Base-by-base conservation (phyloP, 768 basidiomycete genomes). In the Guyanaporus albipodus region DNA sequence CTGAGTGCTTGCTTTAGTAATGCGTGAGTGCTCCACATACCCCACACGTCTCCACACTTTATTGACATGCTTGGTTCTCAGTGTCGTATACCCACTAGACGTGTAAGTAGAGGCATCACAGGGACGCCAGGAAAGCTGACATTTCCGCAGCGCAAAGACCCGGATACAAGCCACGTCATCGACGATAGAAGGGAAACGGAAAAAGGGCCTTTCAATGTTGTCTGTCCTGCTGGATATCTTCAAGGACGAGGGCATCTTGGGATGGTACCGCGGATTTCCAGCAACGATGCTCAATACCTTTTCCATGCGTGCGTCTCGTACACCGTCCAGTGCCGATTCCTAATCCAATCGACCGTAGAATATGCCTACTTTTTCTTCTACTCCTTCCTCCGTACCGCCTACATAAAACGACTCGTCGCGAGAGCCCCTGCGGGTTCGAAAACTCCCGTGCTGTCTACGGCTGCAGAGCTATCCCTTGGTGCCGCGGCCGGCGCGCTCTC, bases 341-440 rank as follows among this genome's bases (percentile, higher is more conserved):
- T 19, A 31, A 24, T 38, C n/a, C 22, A 26, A 17, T 35, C 21
- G n/a, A 4, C 26, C 24, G 10, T 52, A 96, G 94, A 96, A 81
- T 97, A 94, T 62, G 95, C 96, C 21, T 99, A 99, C 72, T 99
- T 99, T 77, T 98, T 95, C 77, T 98, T 96, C 73, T 97, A 98
- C 66, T 88, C 93, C 18, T 75, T 92, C 66, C 87, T 98, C 21
- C 81, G 96, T 54, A 81, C 76, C 18, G 77, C 87, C 5, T 93
- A 93, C 68, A 79, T 87, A 57, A 84, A 80, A 59, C 79, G 89
- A 15, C 68, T 91, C 38, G 69, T 76, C 10, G 69, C 74, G 17
- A 79, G 74, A 44, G 73, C 81, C 2, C 79, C 84, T 0, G 58
- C 78, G 2, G 83, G 86, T 5, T 73, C 80, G 23, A 83, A 81